Base-by-base conservation (phyloP, 2,329 filamentous ascomycete species). In the Dactylella cylindrospora region DNA sequence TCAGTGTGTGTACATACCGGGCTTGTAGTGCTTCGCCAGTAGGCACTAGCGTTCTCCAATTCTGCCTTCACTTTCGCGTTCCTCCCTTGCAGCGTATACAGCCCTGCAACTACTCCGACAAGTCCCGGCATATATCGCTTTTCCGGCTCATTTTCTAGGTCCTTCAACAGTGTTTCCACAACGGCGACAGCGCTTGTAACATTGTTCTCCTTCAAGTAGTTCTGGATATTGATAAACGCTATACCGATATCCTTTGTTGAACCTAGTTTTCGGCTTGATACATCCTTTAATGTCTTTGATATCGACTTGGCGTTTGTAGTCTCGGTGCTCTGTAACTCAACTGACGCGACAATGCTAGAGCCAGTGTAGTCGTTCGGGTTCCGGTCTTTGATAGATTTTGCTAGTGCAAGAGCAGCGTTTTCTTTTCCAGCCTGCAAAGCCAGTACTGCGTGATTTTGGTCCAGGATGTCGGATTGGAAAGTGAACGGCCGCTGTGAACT, bases 31-130 rank as follows among this genome's bases (percentile, higher is more conserved):
- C 84, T 84, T 38, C 78, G 76, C 90, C 93, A 97, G 74, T 94
- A 84, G 10, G 79, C 77, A 8, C 89, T 88, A 13, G 91, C 89
- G 72, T 85, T 87, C 59, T 84, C 81, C 13, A 97, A 77, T 70
- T 93, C 87, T 5, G 76, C 74, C 65, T 86, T 86, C 64, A 87
- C 83, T 23, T 86, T 83, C 19, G 78, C 76, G 66, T 84, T 85
- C 28, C 90, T 86, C 31, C 86, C 84, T 71, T 93, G 85, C 1
- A 79, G 76, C 67, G 82, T 82, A 73, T 95, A 93, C 0, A 98
- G 78, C 1, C 87, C 84, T 7, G 95, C 84, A 2, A 87, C 77
- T 1, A 91, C 77, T 0, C 88, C 89, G 22, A 97, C 80, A 1
- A 98, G 77, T 2, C 91, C 91, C 0, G 93, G 91, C 20, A 88